phyloP scores from a whole-genome alignment of 495 filamentous ascomycete genomes.

The Tuber microsphaerosporum region DNA sequence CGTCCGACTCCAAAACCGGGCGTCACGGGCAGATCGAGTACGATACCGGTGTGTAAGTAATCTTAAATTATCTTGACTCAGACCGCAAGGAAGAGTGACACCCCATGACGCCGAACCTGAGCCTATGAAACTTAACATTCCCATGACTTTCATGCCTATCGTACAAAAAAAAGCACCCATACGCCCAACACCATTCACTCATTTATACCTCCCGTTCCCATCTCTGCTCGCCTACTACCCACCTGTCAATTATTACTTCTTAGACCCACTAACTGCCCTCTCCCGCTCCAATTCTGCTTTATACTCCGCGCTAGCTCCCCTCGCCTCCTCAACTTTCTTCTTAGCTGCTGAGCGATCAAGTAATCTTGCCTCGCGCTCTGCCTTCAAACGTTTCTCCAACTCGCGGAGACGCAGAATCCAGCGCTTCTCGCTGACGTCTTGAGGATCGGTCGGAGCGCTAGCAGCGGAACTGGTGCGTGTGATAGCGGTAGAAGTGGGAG shows the following conservation, averaged over 20 bases:
- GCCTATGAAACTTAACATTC: background rate
- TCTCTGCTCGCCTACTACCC: background rate
- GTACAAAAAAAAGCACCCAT: constrained; percentile 1
- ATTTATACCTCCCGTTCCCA: background rate
- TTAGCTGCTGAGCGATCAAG: constrained; percentile 76
- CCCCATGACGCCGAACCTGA: background rate
- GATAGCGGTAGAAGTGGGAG: constrained; percentile 10
- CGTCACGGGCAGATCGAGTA: background rate
- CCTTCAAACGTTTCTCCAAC: constrained; percentile 79
- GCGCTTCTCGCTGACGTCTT: constrained; percentile 54
- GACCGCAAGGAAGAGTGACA: background rate
- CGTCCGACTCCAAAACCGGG: too few species aligned
- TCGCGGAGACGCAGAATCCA: constrained; percentile 82
- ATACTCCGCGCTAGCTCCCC: constrained; percentile 68
- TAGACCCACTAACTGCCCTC: constrained; percentile 39
- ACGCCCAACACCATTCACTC: constrained; percentile 3
- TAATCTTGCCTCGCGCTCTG: constrained; percentile 78
- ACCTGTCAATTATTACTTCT: constrained; percentile 7
- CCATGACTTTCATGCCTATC: background rate
- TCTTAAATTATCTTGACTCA: background rate
- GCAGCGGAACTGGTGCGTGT: constrained; percentile 42
- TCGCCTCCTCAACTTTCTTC: constrained; percentile 75
- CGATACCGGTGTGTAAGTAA: background rate
- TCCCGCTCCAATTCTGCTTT: constrained; percentile 62
- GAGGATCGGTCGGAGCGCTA: constrained; percentile 24